Percentiles rank a stretch among this genome's conserved stretches.
These are phyloP conservation scores for Gamarada debralockiae DNA, from an alignment of 495 filamentous ascomycete genomes.

Conservation along the genomic window DNA sequence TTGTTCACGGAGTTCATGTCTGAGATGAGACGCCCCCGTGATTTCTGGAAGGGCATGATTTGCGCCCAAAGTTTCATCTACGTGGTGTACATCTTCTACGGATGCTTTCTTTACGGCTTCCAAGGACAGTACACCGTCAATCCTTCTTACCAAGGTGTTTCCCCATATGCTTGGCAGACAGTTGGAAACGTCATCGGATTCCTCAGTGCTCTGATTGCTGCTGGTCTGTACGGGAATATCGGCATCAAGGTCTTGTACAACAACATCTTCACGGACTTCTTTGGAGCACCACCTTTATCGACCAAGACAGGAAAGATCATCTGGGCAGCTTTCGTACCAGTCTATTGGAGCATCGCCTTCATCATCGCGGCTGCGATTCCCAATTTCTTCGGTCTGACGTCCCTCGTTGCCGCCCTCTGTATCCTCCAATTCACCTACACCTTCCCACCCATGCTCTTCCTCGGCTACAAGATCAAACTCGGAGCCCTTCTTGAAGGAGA, in stretches of 20 bases:
- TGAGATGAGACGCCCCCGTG: constrained; percentile 60
- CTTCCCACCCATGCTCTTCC: constrained; percentile 23
- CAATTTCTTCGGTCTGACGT: constrained; percentile 39
- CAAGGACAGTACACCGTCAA: constrained; percentile 54
- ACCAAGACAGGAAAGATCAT: constrained; percentile 44
- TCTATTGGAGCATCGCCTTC: constrained; percentile 53
- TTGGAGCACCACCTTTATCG: constrained; percentile 44
- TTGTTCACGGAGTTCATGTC: constrained; percentile 62
- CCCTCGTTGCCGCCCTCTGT: constrained; percentile 40
- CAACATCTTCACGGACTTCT: constrained; percentile 50
- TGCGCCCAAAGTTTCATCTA: constrained; percentile 52
- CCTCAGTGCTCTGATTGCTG: constrained; percentile 45
- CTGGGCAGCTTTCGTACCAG: constrained; percentile 46
- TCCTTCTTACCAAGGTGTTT: constrained; percentile 45
- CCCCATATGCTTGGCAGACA: constrained; percentile 45
- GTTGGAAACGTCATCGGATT: constrained; percentile 49
- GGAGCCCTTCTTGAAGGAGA: constrained; percentile 35
- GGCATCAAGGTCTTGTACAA: constrained; percentile 60
- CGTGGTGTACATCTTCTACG: constrained; percentile 44
- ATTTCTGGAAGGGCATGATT: constrained; percentile 58
- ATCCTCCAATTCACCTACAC: constrained; percentile 21
- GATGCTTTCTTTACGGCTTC: constrained; percentile 47
- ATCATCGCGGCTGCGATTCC: constrained; percentile 47
- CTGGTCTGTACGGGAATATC: constrained; percentile 57
- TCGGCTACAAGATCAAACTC: constrained; percentile 37